These are phyloP conservation scores for Linnemannia zychae DNA, from an alignment of 192 early-diverging fungal genomes.

Conservation along the genomic window DNA sequence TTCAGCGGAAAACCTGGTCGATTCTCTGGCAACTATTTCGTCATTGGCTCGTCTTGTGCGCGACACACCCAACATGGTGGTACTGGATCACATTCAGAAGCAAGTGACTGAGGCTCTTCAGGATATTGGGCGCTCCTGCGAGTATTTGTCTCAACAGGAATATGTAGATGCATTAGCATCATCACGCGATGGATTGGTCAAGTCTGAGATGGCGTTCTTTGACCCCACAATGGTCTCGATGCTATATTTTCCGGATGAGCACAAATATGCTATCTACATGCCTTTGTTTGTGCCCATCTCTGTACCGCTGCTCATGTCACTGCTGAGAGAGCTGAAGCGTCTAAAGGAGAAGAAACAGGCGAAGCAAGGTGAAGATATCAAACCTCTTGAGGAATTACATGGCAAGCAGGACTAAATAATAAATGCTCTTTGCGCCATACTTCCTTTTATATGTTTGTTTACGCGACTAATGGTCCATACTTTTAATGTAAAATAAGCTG, in stretches of 20 bases:
- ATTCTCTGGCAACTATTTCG: conserved; percentile 81
- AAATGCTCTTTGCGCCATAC: background rate
- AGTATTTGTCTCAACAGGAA: conserved; percentile 46
- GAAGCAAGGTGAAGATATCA: background rate
- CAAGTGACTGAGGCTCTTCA: conserved; percentile 65
- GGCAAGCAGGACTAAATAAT: background rate
- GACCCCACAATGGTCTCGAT: conserved; percentile 98
- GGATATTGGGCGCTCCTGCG: conserved; percentile 38
- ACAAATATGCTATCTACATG: conserved; percentile 98
- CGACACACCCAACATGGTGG: conserved; percentile 93
- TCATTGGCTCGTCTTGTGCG: conserved; percentile 84
- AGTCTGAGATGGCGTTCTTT: conserved; percentile 94
- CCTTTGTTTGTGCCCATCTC: conserved; percentile 93
- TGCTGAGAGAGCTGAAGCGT: conserved; percentile 63
- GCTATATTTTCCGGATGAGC: conserved; percentile 98
- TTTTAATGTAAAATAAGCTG: no score
- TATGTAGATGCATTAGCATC: conserved; percentile 66
- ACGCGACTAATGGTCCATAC: background rate
- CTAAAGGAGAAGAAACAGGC: conserved; percentile 45
- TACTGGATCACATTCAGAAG: conserved; percentile 86
- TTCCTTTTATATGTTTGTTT: background rate
- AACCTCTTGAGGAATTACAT: background rate
- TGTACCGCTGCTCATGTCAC: conserved; percentile 75
- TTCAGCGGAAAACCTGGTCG: conserved; percentile 78
- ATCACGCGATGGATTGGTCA: conserved; percentile 73